phyloP scores from a whole-genome alignment of 192 early-diverging fungal genomes.

The Backusella australiensis region DNA sequence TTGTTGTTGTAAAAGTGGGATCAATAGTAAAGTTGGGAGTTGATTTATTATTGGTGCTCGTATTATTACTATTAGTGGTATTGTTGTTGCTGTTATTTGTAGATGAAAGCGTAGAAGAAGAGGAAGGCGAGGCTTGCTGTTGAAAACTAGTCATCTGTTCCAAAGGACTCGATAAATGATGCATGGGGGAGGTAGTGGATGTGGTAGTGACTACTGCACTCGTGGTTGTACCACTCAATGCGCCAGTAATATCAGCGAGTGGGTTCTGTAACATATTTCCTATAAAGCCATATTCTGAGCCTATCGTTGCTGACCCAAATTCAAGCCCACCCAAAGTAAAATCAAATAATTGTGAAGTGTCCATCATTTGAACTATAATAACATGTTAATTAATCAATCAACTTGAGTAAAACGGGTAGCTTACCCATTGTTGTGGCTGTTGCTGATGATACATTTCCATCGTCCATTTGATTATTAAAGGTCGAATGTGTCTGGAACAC shows the following conservation, averaged over 20 bases:
- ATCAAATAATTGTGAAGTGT: slow-evolving; percentile 27
- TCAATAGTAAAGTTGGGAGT: not conserved
- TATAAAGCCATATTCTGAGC: slow-evolving; percentile 86
- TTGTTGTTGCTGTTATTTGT: not conserved
- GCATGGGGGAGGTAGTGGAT: not conserved
- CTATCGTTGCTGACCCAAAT: slow-evolving; percentile 88
- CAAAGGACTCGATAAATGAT: slow-evolving; percentile 4
- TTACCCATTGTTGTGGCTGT: slow-evolving; percentile 30
- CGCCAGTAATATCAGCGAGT: slow-evolving; percentile 12
- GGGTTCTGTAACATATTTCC: slow-evolving; percentile 82
- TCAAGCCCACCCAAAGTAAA: slow-evolving; percentile 47
- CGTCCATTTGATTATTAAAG: slow-evolving; percentile 7
- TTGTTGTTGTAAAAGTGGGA: not conserved
- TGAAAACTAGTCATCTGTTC: slow-evolving; percentile 4
- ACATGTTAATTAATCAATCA: not conserved
- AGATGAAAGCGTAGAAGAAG: not conserved
- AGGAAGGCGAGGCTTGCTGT: not conserved
- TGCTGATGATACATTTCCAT: not conserved
- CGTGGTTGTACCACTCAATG: slow-evolving; percentile 6
- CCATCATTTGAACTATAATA: not conserved
- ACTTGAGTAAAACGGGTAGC: slow-evolving; percentile 25
- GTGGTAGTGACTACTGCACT: slow-evolving; percentile 9
- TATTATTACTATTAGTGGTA: not conserved
- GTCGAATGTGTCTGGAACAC: slow-evolving; percentile 60
- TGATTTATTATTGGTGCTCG: not conserved